Conservation (phyloP, 306 rosid genomes). For the Biancaea sappan region DNA sequence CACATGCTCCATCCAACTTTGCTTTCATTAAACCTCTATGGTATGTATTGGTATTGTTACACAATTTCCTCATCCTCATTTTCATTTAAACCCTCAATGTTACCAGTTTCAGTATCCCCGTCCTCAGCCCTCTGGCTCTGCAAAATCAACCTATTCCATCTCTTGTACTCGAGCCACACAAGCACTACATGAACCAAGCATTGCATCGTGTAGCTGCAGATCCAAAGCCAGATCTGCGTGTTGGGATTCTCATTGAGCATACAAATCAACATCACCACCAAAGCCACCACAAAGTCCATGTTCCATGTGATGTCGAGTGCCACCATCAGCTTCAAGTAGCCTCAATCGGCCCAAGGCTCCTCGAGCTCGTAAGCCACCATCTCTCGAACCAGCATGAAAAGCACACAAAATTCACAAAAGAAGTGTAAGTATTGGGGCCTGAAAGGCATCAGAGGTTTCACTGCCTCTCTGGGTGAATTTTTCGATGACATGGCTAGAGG, state of each 20-base stretch:
- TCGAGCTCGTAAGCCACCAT: constrained; percentile 91
- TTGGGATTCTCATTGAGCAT: constrained; percentile 58
- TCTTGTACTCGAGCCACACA: constrained; percentile 76
- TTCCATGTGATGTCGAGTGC: constrained; percentile 90
- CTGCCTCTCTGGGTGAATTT: constrained; percentile 29
- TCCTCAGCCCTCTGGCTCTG: constrained; percentile 39
- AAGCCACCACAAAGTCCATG: constrained; percentile 71
- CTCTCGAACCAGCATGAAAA: constrained; percentile 87
- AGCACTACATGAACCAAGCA: constrained; percentile 78
- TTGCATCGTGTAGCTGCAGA: constrained; percentile 76
- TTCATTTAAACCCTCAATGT: constrained; percentile 33
- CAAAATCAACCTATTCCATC: constrained; percentile 50
- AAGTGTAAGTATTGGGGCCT: constrained; percentile 57
- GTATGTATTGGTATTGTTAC: no score
- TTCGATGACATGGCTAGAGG: constrained; percentile 50
- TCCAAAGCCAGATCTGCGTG: constrained; percentile 85
- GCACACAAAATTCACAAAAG: constrained; percentile 76
- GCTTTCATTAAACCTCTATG: no score
- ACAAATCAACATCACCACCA: constrained; percentile 62
- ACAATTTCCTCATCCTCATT: constrained; percentile 50
- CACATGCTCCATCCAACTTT: no score
- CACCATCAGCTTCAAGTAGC: constrained; percentile 93
- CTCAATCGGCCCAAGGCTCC: constrained; percentile 93
- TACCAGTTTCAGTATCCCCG: constrained; percentile 38
- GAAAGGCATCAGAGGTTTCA: constrained; percentile 43